A percentile compares a stretch with the other conserved stretches of the same genome.
These are phyloP conservation scores for Gleditsia sinensis DNA, from an alignment of 306 rosid genomes.

Conservation along the genomic window DNA sequence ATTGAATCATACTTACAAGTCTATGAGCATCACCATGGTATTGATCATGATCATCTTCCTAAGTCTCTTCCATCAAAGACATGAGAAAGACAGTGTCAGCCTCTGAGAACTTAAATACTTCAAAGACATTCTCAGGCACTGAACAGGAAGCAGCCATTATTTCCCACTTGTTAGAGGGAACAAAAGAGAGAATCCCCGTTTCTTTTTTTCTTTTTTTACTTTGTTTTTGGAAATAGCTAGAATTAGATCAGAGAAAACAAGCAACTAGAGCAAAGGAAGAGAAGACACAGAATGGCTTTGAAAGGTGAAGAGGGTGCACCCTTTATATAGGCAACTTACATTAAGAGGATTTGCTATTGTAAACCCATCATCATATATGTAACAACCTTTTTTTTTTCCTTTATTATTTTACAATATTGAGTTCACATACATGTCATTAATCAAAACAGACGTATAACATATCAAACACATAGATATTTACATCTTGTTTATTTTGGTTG, in stretches of 20 bases:
- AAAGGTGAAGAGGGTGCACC: background rate
- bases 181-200: background rate
- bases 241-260: constrained; percentile 23
- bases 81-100: constrained; percentile 41
- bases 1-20: constrained; percentile 53
- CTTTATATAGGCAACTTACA: constrained; percentile 30
- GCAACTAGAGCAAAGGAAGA: background rate
- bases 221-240: background rate
- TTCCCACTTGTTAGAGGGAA: background rate
- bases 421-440: no score
- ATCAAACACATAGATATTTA: no score
- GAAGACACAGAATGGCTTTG: constrained; percentile 23
- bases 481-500: no score
- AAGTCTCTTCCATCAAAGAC: constrained; percentile 49
- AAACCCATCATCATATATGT: background rate
- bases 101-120: constrained; percentile 36
- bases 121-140: constrained; percentile 28
- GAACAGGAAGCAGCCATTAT: constrained; percentile 44
- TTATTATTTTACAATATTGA: no score
- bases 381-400: no score
- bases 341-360: constrained; percentile 2
- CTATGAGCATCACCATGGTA: constrained; percentile 47
- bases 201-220: no score
- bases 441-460: no score
- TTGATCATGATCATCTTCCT: constrained; percentile 40